A percentile compares a stretch with the other conserved stretches of the same genome.
These are phyloP conservation scores for Bonia amplexicaulis DNA, from an alignment of 176 grass and related monocot species.

Conservation along the genomic window DNA sequence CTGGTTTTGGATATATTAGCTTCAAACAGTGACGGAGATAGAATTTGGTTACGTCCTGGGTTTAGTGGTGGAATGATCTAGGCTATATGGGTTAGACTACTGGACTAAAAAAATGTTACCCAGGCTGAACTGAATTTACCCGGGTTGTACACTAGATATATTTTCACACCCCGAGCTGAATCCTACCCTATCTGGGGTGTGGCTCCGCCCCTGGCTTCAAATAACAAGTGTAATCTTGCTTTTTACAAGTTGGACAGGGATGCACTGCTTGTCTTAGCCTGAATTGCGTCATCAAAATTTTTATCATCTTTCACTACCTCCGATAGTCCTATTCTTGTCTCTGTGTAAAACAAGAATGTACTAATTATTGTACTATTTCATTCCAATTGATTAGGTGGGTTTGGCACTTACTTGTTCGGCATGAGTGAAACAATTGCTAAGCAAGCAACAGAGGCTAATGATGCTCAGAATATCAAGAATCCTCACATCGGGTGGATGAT, in stretches of 20 bases:
- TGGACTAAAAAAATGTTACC: too few species aligned
- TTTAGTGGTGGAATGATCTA: too few species aligned
- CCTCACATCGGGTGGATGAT: conserved; percentile 69
- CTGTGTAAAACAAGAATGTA: neutral
- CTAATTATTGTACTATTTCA: conserved; percentile 4
- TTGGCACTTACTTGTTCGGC: conserved; percentile 64
- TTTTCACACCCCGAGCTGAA: too few species aligned
- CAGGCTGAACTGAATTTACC: too few species aligned
- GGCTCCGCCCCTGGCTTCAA: too few species aligned
- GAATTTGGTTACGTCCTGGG: too few species aligned
- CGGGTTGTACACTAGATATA: too few species aligned
- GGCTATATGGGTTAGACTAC: too few species aligned
- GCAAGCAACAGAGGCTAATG: conserved; percentile 44
- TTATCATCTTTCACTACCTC: neutral
- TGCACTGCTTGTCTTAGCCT: neutral
- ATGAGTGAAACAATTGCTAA: conserved; percentile 57
- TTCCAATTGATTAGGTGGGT: conserved; percentile 50
- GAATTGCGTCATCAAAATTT: neutral
- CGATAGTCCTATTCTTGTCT: neutral
- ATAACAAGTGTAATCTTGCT: neutral
- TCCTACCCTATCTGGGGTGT: too few species aligned
- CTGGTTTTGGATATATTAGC: neutral
- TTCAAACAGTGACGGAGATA: too few species aligned
- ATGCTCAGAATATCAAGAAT: conserved; percentile 53
- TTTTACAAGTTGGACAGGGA: neutral